Conservation (phyloP, 2,329 filamentous ascomycete genomes). For the Tolypocladium endophyticum region DNA sequence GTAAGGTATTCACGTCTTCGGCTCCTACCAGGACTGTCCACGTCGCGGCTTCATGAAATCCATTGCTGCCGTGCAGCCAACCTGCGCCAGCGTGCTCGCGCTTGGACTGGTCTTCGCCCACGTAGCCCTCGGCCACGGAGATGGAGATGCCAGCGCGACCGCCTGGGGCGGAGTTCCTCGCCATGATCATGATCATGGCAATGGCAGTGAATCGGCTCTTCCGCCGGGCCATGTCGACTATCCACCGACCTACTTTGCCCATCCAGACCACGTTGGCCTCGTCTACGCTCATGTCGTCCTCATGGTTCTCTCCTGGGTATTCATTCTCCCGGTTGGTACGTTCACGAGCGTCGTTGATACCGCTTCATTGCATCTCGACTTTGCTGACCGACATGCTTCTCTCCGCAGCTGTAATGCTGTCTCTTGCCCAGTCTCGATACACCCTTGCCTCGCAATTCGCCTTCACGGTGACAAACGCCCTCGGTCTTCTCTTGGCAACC, state of each 20-base stretch:
- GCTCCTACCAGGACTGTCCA: background rate
- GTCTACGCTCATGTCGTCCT: conserved; percentile 62
- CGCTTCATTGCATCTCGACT: background rate
- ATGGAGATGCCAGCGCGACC: background rate
- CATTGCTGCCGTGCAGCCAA: background rate
- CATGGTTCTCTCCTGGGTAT: conserved; percentile 63
- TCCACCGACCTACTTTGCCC: conserved; percentile 48
- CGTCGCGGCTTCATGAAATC: background rate
- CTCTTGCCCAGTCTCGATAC: conserved; percentile 66
- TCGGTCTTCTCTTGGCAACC: conserved; percentile 54
- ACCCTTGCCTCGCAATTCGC: conserved; percentile 58
- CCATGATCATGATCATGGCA: conserved; percentile 8
- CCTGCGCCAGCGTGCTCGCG: background rate
- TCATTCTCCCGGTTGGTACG: conserved; percentile 63
- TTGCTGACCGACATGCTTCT: background rate
- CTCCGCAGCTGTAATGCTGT: conserved; percentile 68
- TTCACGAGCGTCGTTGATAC: conserved; percentile 5
- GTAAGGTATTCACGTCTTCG: background rate
- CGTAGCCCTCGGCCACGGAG: background rate
- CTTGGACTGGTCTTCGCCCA: background rate
- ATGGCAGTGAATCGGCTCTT: conserved; percentile 7
- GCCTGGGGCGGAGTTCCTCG: conserved; percentile 4
- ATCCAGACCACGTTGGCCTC: conserved; percentile 38
- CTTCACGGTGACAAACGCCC: conserved; percentile 53
- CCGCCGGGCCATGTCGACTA: conserved; percentile 18